Base-by-base conservation (phyloP, 805 yeast species). In the Cyberlindnera maritima region DNA sequence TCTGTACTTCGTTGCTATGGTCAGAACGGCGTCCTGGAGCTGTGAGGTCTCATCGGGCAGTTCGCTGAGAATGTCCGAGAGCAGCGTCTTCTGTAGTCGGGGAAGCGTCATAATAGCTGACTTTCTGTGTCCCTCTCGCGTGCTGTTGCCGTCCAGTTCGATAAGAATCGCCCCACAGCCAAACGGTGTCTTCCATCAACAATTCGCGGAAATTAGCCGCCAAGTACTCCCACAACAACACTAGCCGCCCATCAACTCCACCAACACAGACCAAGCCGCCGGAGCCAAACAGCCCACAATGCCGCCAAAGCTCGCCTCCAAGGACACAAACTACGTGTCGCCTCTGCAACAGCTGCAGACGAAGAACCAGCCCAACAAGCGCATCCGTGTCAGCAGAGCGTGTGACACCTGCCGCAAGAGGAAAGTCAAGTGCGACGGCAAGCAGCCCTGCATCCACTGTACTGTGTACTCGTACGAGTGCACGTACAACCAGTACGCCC, bases 381-480 rank as follows among this genome's bases (percentile, higher is more conserved):
- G 88, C 23, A 69, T 79, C 52, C 66, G 91, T 41, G 91, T 84
- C 25, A 74, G 86, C 1, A 67, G 88, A 47, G 92, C 92, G 3
- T 85, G 94, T 59, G 86, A 81, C 55, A 79, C 76, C 44, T 85
- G 94, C 61, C 74, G 91, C 15, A 76, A 74, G 59, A 83, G 85
- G 60, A 86, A 86, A 60, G 91, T 86, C 46, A 85, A 85, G 61
- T 87, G 95, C 66, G 94, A 86, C 59, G 92, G 92, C 6, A 81
- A 82, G 57, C 88, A 81, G 59, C 95, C 94, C 1, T 86, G 92
- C 65, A 82, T 85, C 37, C 92, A 85, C 61, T 90, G 96, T 62
- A 85, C 96, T 1, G 96, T 88, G 1, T 90, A 88, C 66, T 80
- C 88, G 18, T 87, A 85, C 64, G 85, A 80, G 47, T 89, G 97